These are phyloP conservation scores for Aspergillus asperescens DNA, from an alignment of 495 filamentous ascomycete species.

Conservation along the genomic window DNA sequence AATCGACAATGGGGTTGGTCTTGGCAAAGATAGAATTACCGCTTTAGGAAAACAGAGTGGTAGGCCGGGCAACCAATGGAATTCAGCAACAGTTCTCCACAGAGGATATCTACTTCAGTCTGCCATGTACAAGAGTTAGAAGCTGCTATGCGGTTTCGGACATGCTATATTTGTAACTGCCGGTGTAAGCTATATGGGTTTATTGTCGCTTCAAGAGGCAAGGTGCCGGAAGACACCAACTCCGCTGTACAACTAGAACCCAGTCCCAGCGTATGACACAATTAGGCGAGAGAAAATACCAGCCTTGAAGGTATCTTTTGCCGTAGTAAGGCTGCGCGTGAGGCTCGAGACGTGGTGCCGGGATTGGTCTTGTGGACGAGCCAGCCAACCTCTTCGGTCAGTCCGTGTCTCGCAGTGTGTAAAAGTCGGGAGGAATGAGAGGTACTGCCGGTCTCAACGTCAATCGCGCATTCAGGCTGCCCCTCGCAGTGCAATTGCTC, in stretches of 20 bases:
- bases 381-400: neutral
- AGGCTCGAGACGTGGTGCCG: neutral
- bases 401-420: neutral
- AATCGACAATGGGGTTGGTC: constrained; percentile 13
- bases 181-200: too few relatives aligned
- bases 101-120: neutral
- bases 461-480: constrained; percentile 26
- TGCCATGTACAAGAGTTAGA: neutral
- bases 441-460: neutral
- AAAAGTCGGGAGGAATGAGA: neutral
- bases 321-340: neutral
- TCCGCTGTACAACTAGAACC: neutral
- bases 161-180: too few relatives aligned
- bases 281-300: neutral
- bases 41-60: constrained; percentile 25
- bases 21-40: constrained; percentile 41
- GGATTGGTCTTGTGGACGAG: neutral
- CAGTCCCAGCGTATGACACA: neutral
- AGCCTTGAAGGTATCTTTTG: neutral
- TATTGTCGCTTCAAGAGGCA: too few relatives aligned
- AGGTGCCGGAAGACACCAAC: neutral
- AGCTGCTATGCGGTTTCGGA: neutral
- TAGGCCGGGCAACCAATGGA: constrained; percentile 36
- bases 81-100: constrained; percentile 9
- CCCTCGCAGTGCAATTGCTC: constrained; percentile 68